Conservation (phyloP, 2,329 filamentous ascomycete genomes). For the Berkeleyomyces basicola region DNA sequence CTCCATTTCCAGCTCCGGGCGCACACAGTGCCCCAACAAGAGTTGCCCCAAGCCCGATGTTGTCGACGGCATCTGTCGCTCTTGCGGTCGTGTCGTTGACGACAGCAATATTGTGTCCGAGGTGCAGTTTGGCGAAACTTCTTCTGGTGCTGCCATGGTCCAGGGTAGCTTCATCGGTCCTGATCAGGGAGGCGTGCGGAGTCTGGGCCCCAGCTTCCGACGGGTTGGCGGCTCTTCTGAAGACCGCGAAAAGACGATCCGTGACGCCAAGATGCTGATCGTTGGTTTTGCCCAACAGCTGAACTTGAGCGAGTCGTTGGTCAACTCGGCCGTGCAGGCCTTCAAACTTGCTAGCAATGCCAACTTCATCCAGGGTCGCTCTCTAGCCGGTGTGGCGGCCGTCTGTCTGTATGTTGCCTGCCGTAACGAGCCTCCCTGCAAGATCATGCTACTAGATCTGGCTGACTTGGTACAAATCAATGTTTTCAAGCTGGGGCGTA, state of each 20-base stretch:
- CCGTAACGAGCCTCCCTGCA: constrained; percentile 60
- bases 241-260: constrained; percentile 42
- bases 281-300: constrained; percentile 45
- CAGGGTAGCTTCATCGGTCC: constrained; percentile 79
- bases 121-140: constrained; percentile 76
- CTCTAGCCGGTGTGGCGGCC: constrained; percentile 71
- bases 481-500: constrained; percentile 79
- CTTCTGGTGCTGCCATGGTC: constrained; percentile 71
- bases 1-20: constrained; percentile 18
- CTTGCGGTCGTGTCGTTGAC: constrained; percentile 70
- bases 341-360: constrained; percentile 60
- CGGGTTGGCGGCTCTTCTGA: constrained; percentile 37
- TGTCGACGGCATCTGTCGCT: constrained; percentile 55
- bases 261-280: constrained; percentile 41
- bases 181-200: constrained; percentile 65
- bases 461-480: constrained; percentile 72
- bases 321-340: constrained; percentile 51
- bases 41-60: constrained; percentile 44
- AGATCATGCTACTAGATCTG: constrained; percentile 87
- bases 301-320: constrained; percentile 42
- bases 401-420: constrained; percentile 84
- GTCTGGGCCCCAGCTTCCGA: constrained; percentile 44
- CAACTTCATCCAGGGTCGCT: constrained; percentile 75
- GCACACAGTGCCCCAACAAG: constrained; percentile 39
- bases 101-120: constrained; percentile 85